These are phyloP conservation scores for Talaromyces stipitatus DNA, from an alignment of 495 filamentous ascomycete genomes.

Conservation along the genomic window DNA sequence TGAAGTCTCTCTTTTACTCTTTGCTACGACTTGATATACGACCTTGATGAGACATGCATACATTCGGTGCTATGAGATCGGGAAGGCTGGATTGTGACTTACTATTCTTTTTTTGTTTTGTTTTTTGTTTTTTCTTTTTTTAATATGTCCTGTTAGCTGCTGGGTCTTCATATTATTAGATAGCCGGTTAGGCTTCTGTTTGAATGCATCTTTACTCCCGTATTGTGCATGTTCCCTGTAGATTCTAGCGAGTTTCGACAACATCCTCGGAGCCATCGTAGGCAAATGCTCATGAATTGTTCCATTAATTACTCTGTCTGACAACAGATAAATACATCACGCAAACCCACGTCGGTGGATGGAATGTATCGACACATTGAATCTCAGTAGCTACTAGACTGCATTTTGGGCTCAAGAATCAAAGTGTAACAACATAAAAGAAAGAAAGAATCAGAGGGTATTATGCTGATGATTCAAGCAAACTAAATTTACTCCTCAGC, in stretches of 20 bases:
- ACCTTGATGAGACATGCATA: not conserved
- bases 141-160: not conserved
- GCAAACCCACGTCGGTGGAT: not conserved
- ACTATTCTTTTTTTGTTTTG: not conserved
- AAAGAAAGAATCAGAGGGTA: conserved; percentile 1
- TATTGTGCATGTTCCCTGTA: not conserved
- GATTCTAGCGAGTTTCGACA: too few relatives aligned
- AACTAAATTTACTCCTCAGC: conserved; percentile 30
- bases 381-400: not conserved
- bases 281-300: not conserved
- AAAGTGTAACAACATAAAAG: not conserved
- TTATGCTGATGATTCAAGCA: conserved; percentile 2
- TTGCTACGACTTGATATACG: not conserved
- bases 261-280: too few relatives aligned
- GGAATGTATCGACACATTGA: conserved; percentile 1
- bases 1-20: not conserved
- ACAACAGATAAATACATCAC: conserved; percentile 4
- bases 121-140: not conserved
- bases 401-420: not conserved
- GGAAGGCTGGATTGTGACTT: not conserved
- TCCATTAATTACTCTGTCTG: conserved; percentile 2
- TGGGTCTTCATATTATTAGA: not conserved
- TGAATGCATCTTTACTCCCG: not conserved
- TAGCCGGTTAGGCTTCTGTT: not conserved
- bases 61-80: not conserved